These are phyloP conservation scores for Xylariaceae sp. DNA, from an alignment of 2,329 filamentous ascomycete genomes.

Conservation along the genomic window DNA sequence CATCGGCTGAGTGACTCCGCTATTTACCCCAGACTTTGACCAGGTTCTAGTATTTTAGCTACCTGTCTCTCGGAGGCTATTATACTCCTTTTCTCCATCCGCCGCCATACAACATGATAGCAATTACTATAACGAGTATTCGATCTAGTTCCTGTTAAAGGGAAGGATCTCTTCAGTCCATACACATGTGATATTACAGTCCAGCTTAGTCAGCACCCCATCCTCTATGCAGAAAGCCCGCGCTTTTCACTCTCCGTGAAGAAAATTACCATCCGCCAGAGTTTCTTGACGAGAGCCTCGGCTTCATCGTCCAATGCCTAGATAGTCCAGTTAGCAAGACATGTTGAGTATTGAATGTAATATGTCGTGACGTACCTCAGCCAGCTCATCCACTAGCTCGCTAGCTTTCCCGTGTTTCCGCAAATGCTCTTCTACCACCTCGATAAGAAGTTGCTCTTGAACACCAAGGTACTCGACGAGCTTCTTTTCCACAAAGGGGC, in stretches of 20 bases:
- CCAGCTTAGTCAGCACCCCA: not conserved
- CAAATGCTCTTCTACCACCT: slow-evolving; percentile 85
- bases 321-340: slow-evolving; percentile 28
- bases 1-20: too few species aligned
- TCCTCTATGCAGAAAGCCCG: slow-evolving; percentile 63
- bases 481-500: slow-evolving; percentile 97
- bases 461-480: slow-evolving; percentile 95
- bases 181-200: slow-evolving; percentile 9
- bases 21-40: too few species aligned
- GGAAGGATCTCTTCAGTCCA: too few species aligned
- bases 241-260: slow-evolving; percentile 93
- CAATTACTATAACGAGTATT: too few species aligned
- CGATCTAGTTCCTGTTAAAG: too few species aligned
- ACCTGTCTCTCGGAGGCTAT: too few species aligned
- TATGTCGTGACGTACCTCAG: slow-evolving; percentile 67
- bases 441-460: slow-evolving; percentile 92
- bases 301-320: slow-evolving; percentile 91
- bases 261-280: slow-evolving; percentile 98
- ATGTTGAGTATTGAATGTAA: too few species aligned
- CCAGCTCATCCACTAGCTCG: slow-evolving; percentile 78
- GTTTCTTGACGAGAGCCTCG: slow-evolving; percentile 88
- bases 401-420: slow-evolving; percentile 70
- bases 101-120: too few species aligned
- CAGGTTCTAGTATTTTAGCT: too few species aligned
- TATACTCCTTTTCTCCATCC: too few species aligned